Base-by-base conservation (phyloP, 345 rosid genomes). In the Dimocarpus longan region DNA sequence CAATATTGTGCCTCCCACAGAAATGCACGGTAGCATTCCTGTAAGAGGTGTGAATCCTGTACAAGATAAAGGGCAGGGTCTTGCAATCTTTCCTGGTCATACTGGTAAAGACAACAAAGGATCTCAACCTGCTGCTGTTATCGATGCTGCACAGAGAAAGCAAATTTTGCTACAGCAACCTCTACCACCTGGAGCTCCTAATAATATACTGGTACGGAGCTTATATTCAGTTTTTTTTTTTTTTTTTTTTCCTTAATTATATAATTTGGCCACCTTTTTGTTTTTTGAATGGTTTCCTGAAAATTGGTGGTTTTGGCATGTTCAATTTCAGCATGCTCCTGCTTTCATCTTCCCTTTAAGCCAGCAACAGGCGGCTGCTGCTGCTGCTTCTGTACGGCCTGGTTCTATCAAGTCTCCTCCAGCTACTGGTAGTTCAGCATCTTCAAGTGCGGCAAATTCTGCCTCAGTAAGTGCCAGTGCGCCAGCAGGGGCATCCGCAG, bases 121-220 rank as follows among this genome's bases (percentile, higher is more conserved):
- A 71, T 76, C 92, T 79, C 94, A 85, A 56, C 79, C 91, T 60
- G 60, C 93, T n/a, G 89, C 82, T 76, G 75, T 70, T 28, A 80
- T 90, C 32, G 98, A 93, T 52, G 76, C 93, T 65, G 80, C 88
- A 40, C 98, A 93, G 66, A 89, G 96, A 83, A 97, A 94, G 85
- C 98, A 88, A 80, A 87, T 94, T 75, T 73, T 94, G 88, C 89
- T 91, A 73, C 99, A 94, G 86, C 99, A 89, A 81, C 84, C 94
- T 76, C 73, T 93, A 39, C 92, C 98, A 22, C 88, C 95, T 9
- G 99, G 95, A 73, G 90, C 94, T 46, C 83, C 97, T 22, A 88
- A 74, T 84, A 93, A 84, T 84, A 87, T 94, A 10, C 43, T 97
- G 98, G 99, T 97, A 90, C 63, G 80, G 40, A 70, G 69, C 65